Conservation (phyloP, 2,329 filamentous ascomycete genomes). For the Penicillium digitatum region DNA sequence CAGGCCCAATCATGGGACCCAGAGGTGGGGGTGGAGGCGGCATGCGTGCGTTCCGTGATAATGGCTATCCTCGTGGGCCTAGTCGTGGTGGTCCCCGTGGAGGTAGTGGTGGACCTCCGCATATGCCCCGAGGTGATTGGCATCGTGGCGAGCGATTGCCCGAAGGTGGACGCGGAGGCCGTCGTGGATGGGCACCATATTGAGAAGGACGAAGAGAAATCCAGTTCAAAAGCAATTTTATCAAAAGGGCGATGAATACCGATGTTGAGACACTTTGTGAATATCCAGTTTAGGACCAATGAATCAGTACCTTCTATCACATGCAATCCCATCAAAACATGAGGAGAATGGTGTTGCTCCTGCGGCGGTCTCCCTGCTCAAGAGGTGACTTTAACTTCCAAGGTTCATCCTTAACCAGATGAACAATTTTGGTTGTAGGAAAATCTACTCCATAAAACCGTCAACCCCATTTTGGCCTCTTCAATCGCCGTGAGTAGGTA, state of each 20-base stretch:
- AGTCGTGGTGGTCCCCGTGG: conserved; percentile 42
- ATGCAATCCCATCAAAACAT: background rate
- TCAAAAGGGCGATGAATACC: conserved; percentile 6
- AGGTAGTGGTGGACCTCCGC: conserved; percentile 36
- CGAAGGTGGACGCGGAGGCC: conserved; percentile 35
- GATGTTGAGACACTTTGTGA: conserved; percentile 14
- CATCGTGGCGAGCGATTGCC: conserved; percentile 48
- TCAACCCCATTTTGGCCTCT: background rate
- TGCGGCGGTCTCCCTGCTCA: background rate
- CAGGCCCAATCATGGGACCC: conserved; percentile 33
- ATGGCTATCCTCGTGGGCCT: conserved; percentile 44
- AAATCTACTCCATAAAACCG: background rate
- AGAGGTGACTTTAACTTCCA: background rate
- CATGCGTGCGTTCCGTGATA: conserved; percentile 45
- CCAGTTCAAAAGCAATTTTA: background rate
- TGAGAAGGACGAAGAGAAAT: conserved; percentile 9
- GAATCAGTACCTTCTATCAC: background rate
- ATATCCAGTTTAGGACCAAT: conserved; percentile 7
- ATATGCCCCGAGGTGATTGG: conserved; percentile 43
- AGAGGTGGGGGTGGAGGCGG: conserved; percentile 29
- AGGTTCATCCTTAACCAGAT: background rate
- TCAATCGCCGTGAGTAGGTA: background rate
- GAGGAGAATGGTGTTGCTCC: too few relatives aligned
- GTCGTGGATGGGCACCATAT: conserved; percentile 43
- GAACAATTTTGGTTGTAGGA: background rate